Evolutionary conservation across 2,329 filamentous ascomycete species (phyloP).

Genomic region (Pseudodiploospora longispora): DNA sequence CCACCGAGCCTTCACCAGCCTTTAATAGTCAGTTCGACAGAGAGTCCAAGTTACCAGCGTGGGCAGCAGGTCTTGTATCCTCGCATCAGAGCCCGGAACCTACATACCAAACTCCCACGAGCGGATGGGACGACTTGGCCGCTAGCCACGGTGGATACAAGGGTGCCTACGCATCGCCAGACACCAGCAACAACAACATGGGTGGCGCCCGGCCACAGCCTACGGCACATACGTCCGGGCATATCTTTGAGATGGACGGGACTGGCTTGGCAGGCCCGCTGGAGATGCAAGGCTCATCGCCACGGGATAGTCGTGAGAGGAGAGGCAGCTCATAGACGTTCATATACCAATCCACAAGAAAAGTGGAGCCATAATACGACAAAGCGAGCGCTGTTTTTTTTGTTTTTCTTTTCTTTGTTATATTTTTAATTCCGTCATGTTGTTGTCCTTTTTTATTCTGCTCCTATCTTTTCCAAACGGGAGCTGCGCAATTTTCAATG

Average conservation of each 20-base stretch:
- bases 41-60: constrained; percentile 11
- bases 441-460: too few relatives aligned
- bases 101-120: constrained; percentile 3
- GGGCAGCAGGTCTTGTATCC: constrained; percentile 1
- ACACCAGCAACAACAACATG: background rate
- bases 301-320: background rate
- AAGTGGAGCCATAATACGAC: too few relatives aligned
- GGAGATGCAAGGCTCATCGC: constrained; percentile 10
- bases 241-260: constrained; percentile 13
- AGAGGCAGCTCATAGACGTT: background rate
- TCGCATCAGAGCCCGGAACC: constrained; percentile 6
- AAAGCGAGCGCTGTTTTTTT: too few relatives aligned
- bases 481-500: too few relatives aligned
- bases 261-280: background rate
- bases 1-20: constrained; percentile 15
- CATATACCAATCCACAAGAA: background rate
- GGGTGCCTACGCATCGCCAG: constrained; percentile 8
- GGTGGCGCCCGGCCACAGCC: background rate
- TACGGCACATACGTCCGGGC: background rate
- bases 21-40: background rate
- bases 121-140: constrained; percentile 2
- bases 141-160: constrained; percentile 4
- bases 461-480: too few relatives aligned
- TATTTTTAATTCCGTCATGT: too few relatives aligned
- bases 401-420: too few relatives aligned